A percentile compares a stretch with the other conserved stretches of the same genome.
These are phyloP conservation scores for Schizopora paradoxa DNA, from an alignment of 1,284 basidiomycete genomes.

Conservation along the genomic window DNA sequence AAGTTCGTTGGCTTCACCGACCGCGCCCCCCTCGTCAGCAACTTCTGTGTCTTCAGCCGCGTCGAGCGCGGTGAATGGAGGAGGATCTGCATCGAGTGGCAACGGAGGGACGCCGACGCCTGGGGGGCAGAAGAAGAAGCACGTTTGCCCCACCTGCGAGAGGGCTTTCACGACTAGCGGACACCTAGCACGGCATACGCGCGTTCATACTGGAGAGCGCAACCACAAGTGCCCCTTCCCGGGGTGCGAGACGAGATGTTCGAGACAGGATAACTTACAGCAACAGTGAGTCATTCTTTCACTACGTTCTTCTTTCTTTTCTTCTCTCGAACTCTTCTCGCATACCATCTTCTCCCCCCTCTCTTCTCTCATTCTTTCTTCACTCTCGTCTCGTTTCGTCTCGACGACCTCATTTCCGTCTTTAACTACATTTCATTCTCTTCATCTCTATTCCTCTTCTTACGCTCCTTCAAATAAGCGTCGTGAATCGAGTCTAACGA, in stretches of 20 bases:
- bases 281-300: conserved; percentile 62
- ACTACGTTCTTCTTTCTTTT: conserved; percentile 11
- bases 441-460: background rate
- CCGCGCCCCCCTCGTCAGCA: background rate
- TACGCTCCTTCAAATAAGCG: background rate
- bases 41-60: background rate
- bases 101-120: background rate
- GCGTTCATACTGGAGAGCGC: conserved; percentile 78
- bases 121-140: conserved; percentile 29
- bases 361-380: no score
- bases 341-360: conserved; percentile 28
- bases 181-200: conserved; percentile 75
- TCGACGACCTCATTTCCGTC: conserved; percentile 20
- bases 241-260: conserved; percentile 76
- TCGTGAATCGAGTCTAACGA: background rate
- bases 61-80: no score
- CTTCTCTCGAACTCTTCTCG: conserved; percentile 17
- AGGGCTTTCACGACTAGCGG: conserved; percentile 79
- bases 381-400: conserved; percentile 10
- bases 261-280: conserved; percentile 75
- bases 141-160: conserved; percentile 61
- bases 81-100: no score
- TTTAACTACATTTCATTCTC: no score
- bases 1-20: background rate
- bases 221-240: conserved; percentile 81